Base-by-base conservation (phyloP, 2,329 filamentous ascomycete genomes). In the Colletotrichum zoysiae region DNA sequence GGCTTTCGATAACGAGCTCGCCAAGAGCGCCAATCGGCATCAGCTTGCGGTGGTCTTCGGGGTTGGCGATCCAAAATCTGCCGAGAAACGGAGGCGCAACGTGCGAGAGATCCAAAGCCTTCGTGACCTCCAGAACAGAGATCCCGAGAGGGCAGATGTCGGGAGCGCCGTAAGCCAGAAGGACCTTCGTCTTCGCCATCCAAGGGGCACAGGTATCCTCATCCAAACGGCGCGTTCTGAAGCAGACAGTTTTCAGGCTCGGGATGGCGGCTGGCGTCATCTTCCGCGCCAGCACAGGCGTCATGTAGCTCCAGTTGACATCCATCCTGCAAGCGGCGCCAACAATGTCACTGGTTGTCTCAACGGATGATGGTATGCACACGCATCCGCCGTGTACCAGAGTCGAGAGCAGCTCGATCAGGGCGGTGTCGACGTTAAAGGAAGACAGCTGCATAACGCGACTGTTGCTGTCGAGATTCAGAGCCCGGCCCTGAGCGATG, bases 1-100 rank as follows among this genome's bases (percentile, higher is more conserved):
- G 86, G 0, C 89, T 88, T 74, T 91, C 88, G 44, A 92, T 86
- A 4, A 90, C 83, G 2, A 92, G 80, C 76, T 92, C 89, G 0
- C 88, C 88, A 1, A 88, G 80, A 0, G 86, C 83, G 1, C 89
- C 89, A 16, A 88, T 78, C 0, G 87, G 87, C 80, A 87, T 83
- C 48, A 87, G 81, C 44, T 83, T 84, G 73, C 83, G 83, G 40
- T 83, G 82, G 65, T 89, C 84, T 4, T 88, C 83, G 0, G 85
- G 83, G 60, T 86, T 86, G n/a, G 88, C 84, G 18, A 89, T 82
- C 82, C 86, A 85, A 60, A 87, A 86, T 12, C 82, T 83, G 5
- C 87, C 86, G 3, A 82, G 80, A 12, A 88, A 82, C 0, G 86
- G 86, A 0, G 82, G 82, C 1, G 84, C 82, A 11, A 89, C 85